phyloP scores from a whole-genome alignment of 305 asterid species.

The Rubia tinctorum region DNA sequence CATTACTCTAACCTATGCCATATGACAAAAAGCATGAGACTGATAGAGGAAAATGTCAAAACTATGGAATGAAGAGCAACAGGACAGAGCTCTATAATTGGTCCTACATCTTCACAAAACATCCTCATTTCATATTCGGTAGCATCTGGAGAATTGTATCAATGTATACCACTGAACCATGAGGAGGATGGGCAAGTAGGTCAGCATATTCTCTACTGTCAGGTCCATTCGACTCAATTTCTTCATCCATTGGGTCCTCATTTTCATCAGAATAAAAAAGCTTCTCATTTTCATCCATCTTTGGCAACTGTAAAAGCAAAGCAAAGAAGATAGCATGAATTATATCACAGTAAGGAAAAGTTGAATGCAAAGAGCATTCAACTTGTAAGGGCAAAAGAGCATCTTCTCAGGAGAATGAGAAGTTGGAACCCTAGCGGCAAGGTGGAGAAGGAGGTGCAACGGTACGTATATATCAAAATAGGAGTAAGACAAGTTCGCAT shows the following conservation, averaged over 20 bases:
- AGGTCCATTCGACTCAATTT: constrained; percentile 46
- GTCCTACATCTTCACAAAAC: too few relatives aligned
- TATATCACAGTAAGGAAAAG: constrained; percentile 66
- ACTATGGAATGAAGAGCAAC: constrained; percentile 4
- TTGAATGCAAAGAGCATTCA: constrained; percentile 61
- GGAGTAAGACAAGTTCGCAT: too few relatives aligned
- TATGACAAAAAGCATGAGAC: constrained; percentile 14
- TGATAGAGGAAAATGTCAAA: background rate
- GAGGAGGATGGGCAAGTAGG: constrained; percentile 52
- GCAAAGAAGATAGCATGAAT: constrained; percentile 64
- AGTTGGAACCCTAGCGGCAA: too few relatives aligned
- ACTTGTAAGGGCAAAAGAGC: background rate
- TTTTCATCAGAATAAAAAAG: constrained; percentile 48
- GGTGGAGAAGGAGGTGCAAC: too few relatives aligned
- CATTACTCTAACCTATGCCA: constrained; percentile 80
- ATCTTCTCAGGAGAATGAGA: background rate
- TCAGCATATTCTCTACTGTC: constrained; percentile 49
- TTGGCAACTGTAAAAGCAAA: constrained; percentile 67
- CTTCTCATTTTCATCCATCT: constrained; percentile 54
- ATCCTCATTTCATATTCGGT: too few relatives aligned
- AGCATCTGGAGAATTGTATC: too few relatives aligned
- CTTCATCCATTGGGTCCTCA: constrained; percentile 61
- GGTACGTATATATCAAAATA: too few relatives aligned
- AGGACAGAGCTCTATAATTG: constrained; percentile 45
- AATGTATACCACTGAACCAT: too few relatives aligned